Evolutionary conservation across 2,329 filamentous ascomycete genomes (phyloP).

Genomic region (Ilyonectria destructans): DNA sequence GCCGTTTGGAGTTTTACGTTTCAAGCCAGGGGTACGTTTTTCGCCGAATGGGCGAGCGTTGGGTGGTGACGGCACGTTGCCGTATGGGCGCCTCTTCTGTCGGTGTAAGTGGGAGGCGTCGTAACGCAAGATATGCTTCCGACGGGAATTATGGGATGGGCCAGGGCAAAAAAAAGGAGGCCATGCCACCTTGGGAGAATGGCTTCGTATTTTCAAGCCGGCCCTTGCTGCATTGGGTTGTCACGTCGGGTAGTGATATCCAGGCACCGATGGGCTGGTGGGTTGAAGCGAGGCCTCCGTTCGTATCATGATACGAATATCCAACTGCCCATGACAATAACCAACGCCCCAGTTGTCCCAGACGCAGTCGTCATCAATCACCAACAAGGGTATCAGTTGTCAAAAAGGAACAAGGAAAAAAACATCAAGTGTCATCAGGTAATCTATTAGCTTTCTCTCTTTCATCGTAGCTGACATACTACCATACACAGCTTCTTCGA

Average conservation of each 20-base stretch:
- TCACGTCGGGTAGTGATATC: not conserved
- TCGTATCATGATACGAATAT: constrained; percentile 1
- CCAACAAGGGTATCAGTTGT: not conserved
- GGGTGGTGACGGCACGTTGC: no score
- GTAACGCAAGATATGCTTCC: not conserved
- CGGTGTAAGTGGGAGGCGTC: not conserved
- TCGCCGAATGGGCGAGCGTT: no score
- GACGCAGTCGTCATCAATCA: not conserved
- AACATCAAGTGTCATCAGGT: constrained; percentile 46
- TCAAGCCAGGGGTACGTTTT: no score
- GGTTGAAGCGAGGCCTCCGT: not conserved
- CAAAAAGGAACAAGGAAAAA: not conserved
- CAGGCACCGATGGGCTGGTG: not conserved
- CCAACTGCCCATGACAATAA: not conserved
- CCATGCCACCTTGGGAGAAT: not conserved
- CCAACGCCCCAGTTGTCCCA: not conserved
- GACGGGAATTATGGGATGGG: no score
- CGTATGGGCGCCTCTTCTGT: no score
- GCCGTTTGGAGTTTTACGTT: not conserved
- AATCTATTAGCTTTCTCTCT: constrained; percentile 51
- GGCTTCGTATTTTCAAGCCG: not conserved
- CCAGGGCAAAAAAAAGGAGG: not conserved
- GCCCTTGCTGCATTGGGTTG: not conserved
- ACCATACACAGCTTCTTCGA: constrained; percentile 48
- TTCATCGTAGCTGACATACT: constrained; percentile 51